A percentile compares a stretch with the other conserved stretches of the same genome.
Evolutionary conservation across 2,329 filamentous ascomycete species (phyloP).

Genomic region (Claviceps capensis): DNA sequence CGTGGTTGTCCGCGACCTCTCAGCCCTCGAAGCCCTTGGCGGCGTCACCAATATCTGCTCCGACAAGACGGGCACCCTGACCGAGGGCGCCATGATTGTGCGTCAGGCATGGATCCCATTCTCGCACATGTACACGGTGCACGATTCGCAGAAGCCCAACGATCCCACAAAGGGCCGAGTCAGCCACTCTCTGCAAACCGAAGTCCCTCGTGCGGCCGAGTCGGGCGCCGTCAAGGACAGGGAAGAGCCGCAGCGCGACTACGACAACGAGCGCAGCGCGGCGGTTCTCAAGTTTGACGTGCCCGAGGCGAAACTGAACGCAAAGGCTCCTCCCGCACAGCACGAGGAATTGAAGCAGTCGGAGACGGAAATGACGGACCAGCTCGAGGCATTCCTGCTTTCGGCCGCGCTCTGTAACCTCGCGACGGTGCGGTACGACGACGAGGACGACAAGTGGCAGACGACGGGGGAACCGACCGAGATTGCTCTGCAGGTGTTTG

Average conservation of each 20-base stretch:
- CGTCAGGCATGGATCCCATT: slow-evolving; percentile 51
- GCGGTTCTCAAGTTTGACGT: slow-evolving; percentile 49
- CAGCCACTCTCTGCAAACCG: slow-evolving; percentile 24
- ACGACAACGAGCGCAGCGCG: slow-evolving; percentile 44
- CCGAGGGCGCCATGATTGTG: slow-evolving; percentile 56
- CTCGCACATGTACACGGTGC: slow-evolving; percentile 43
- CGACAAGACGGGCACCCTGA: slow-evolving; percentile 59
- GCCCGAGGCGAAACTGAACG: slow-evolving; percentile 39
- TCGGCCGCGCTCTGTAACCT: slow-evolving; percentile 53
- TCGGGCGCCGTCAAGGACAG: slow-evolving; percentile 14
- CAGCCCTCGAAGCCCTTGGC: slow-evolving; percentile 54
- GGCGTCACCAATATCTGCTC: slow-evolving; percentile 62
- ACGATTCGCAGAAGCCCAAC: slow-evolving; percentile 44
- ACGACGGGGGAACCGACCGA: slow-evolving; percentile 61
- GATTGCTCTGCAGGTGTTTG: slow-evolving; percentile 63
- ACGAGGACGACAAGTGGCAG: slow-evolving; percentile 45
- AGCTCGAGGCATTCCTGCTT: slow-evolving; percentile 37
- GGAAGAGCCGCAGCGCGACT: slow-evolving; percentile 36
- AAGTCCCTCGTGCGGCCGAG: background rate
- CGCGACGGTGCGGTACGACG: slow-evolving; percentile 42
- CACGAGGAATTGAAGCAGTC: slow-evolving; percentile 15
- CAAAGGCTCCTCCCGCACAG: slow-evolving; percentile 7
- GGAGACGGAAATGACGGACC: slow-evolving; percentile 33
- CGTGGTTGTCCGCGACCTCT: slow-evolving; percentile 52
- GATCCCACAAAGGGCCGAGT: slow-evolving; percentile 47